Conservation (phyloP, 768 basidiomycete genomes). For the Chalciporus pseudorubinellus region DNA sequence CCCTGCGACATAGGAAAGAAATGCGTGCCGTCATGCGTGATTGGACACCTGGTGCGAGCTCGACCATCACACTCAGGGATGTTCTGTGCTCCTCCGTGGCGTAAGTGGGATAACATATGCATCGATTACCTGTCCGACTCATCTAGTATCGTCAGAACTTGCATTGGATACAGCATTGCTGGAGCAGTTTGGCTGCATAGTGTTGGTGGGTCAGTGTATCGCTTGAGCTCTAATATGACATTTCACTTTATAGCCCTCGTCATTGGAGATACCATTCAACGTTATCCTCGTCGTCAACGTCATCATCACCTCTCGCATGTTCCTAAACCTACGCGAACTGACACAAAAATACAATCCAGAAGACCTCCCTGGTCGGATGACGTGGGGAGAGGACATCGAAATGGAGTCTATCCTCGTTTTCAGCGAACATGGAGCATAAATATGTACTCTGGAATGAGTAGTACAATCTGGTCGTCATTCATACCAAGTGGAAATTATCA, state of each 20-base stretch:
- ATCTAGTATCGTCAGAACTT: slow-evolving; percentile 13
- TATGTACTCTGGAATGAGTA: background rate
- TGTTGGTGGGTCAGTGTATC: background rate
- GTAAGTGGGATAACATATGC: background rate
- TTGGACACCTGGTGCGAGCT: slow-evolving; percentile 16
- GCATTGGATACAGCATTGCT: slow-evolving; percentile 24
- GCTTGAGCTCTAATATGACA: background rate
- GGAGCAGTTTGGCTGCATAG: slow-evolving; percentile 25
- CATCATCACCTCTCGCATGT: slow-evolving; percentile 28
- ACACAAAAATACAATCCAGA: background rate
- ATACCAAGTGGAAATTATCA: background rate
- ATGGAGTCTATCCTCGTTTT: background rate
- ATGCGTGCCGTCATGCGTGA: slow-evolving; percentile 9
- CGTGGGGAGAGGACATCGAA: background rate
- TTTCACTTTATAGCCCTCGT: slow-evolving; percentile 12
- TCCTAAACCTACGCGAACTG: slow-evolving; percentile 28
- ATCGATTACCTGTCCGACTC: too few relatives aligned
- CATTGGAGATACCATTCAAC: slow-evolving; percentile 25
- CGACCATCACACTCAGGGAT: slow-evolving; percentile 28
- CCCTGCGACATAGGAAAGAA: slow-evolving; percentile 19
- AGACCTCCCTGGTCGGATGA: background rate
- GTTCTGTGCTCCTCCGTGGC: slow-evolving; percentile 13
- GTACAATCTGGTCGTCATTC: background rate
- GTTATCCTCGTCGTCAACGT: slow-evolving; percentile 25
- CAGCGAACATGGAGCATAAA: background rate